Evolutionary conservation across 75 land plant species (phyloP), one percentile per base, ranked within the genome.

Genomic region (Pinus taeda): DNA sequence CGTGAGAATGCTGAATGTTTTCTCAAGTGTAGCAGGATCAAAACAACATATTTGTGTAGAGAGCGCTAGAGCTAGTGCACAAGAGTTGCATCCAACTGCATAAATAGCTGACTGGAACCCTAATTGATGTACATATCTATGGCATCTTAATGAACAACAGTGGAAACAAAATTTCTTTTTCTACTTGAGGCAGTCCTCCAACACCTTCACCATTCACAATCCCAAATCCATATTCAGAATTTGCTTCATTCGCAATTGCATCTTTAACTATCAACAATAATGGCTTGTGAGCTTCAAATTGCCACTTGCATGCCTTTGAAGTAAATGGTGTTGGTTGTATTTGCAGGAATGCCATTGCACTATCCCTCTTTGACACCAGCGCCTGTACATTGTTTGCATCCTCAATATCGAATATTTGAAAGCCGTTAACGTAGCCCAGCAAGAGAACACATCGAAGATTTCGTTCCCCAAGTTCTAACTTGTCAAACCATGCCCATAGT

Each of bases 351-450:
- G 92, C 91, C 76, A 91, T 95, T 67, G 90, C 93, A 20, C 97
- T 97, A 85, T 92, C 98, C 67, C 90, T 87, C 57, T 90, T 87
- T 15, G 91, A 92, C 11, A 86, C 94, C 57, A 96, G 79, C 53
- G 87, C 89, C 22, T 81, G 84, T 15, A 96, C 93, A 81, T 94
- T 85, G 76, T 88, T 80, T 36, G 91, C 93, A 17, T 92, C 89
- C 77, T 96, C 93, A 71, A 96, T 90, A 78, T 96, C 97, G 93
- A 94, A 96, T 29, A 96, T 91, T 83, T 96, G 95, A 78, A 96
- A 96, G 21, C 98, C 98, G 79, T 88, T 88, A 17, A 81, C 65
- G 70, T 90, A 94, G 11, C 91, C 89, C 59, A 96, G 85, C 78
- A 96, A 71, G 13, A 96, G 86, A 76, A 92, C 91, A 60, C 78